phyloP scores from a whole-genome alignment of 768 basidiomycete species.

The Rhodotorula kratochvilovae region DNA sequence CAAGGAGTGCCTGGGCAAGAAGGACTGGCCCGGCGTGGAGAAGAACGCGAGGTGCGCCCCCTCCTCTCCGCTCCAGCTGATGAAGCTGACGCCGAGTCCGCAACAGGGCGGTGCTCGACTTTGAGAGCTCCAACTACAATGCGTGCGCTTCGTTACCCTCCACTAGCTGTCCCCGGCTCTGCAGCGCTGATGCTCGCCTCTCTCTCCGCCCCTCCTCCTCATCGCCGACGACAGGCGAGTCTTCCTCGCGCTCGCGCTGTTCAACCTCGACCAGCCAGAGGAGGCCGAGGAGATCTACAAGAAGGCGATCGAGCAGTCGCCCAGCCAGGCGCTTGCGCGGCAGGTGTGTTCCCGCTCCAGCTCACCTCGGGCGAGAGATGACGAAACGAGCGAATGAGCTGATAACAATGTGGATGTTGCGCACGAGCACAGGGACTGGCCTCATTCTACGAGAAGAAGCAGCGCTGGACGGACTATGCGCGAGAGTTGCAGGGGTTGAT shows the following conservation, averaged over 20 bases:
- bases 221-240: slow-evolving; percentile 60
- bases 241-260: slow-evolving; percentile 72
- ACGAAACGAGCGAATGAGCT: neutral
- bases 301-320: slow-evolving; percentile 67
- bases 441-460: slow-evolving; percentile 64
- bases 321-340: slow-evolving; percentile 63
- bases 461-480: slow-evolving; percentile 59
- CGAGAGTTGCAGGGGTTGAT: slow-evolving; percentile 59
- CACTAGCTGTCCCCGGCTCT: neutral
- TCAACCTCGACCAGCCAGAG: slow-evolving; percentile 66
- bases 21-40: slow-evolving; percentile 66
- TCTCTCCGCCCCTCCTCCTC: neutral
- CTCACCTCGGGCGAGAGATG: neutral
- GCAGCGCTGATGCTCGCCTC: neutral
- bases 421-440: slow-evolving; percentile 59
- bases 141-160: slow-evolving; percentile 57
- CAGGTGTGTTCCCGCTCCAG: neutral
- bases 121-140: slow-evolving; percentile 75
- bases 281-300: slow-evolving; percentile 81
- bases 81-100: slow-evolving; percentile 44
- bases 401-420: neutral
- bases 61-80: neutral
- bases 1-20: slow-evolving; percentile 68
- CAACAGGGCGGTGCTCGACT: slow-evolving; percentile 42
- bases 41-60: slow-evolving; percentile 60